Base-by-base conservation (phyloP, 2,329 filamentous ascomycete genomes). In the Aureobasidium pullulans region DNA sequence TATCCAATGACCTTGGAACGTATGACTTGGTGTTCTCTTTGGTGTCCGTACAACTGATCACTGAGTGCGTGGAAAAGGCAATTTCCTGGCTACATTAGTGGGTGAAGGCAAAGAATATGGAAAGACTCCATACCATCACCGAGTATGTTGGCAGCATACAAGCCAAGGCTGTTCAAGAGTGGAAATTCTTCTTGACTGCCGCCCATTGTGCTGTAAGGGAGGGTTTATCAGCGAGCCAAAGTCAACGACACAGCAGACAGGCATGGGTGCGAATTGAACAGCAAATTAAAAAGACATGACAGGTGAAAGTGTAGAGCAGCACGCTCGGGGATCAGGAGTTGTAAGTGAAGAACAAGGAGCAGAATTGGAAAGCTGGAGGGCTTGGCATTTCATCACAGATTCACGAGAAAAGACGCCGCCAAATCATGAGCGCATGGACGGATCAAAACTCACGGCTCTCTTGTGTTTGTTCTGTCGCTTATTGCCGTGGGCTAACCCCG, bases 51-150 rank as follows among this genome's bases (percentile, higher is more conserved):
- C 56, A 88, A 71, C 75, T 88, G 84, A 69, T 87, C 84, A 63
- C 83, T 84, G 40, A 87, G 76, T 62, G 84, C 84, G 71, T 84
- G 83, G 75, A 87, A 88, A 39, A 88, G 79, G 71, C 85, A 88
- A 74, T 87, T 87, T 65, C 84, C 85, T 87, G 64, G 43, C 28
- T 36, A 42, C 13, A 50, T 52, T 49, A 61, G 47, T 44, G 42
- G 57, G 43, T 42, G 50, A 54, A 54, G 59, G 64, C 31, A 46
- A 34, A 46, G 37, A 46, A 56, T 44, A 44, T 36, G 39, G 50
- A 64, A 62, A 64, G 64, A 61, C 66, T 66, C 75, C 79, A 77
- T 78, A 84, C 85, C 84, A 73, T 87, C 84, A 61, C 84, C 85
- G 62, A 76, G 75, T 50, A 83, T 86, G 40, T 81, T 74, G 59